phyloP scores from a whole-genome alignment of 106 monocot genomes.

The Platanthera guangdongensis region DNA sequence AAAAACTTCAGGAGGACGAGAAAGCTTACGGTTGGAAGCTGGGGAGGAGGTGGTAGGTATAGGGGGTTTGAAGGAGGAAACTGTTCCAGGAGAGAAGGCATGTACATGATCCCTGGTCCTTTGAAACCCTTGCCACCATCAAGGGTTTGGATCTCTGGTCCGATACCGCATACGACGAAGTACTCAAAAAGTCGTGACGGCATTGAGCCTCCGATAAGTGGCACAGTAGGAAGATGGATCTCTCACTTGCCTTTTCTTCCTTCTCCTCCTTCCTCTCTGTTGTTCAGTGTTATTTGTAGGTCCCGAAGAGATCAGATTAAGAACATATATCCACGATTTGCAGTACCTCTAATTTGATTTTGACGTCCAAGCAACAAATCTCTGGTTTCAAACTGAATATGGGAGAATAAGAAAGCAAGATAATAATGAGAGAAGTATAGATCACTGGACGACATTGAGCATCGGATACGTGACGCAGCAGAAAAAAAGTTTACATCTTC shows the following conservation, averaged over 20 bases:
- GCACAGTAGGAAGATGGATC: not conserved
- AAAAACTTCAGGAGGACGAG: not conserved
- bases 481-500: too few relatives aligned
- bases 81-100: conserved; percentile 79
- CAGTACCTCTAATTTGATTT: not conserved
- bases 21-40: conserved; percentile 72
- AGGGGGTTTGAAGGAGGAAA: conserved; percentile 68
- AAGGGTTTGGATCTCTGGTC: conserved; percentile 81
- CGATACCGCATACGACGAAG: conserved; percentile 97
- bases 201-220: conserved; percentile 9
- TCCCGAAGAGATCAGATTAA: not conserved
- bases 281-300: not conserved
- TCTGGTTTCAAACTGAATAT: not conserved
- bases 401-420: not conserved
- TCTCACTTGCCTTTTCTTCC: not conserved
- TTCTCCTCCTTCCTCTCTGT: not conserved
- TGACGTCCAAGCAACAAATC: not conserved
- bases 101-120: conserved; percentile 55
- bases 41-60: conserved; percentile 94
- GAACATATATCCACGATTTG: not conserved
- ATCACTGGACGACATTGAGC: too few relatives aligned
- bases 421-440: too few relatives aligned
- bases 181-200: conserved; percentile 79
- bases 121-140: conserved; percentile 72
- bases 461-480: too few relatives aligned